Conservation (phyloP, 2,329 filamentous ascomycete species). For the Grosmannia penicillata region DNA sequence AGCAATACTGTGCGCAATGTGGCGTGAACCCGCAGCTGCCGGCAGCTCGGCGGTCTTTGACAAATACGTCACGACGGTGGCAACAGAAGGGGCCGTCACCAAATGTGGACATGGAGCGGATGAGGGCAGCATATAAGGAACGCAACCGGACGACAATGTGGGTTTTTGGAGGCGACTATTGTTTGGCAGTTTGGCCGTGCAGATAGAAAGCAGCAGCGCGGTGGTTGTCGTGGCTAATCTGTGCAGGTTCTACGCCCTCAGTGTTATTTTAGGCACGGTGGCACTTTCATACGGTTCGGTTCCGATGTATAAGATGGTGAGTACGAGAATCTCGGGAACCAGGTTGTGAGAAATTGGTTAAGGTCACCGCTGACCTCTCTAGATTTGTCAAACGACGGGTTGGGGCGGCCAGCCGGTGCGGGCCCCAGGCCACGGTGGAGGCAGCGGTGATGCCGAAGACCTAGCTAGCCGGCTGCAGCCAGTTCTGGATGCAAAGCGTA, state of each 20-base stretch:
- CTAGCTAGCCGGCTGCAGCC: slow-evolving; percentile 65
- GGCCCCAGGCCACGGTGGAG: slow-evolving; percentile 51
- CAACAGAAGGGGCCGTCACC: slow-evolving; percentile 17
- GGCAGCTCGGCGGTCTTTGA: not conserved
- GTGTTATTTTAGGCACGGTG: slow-evolving; percentile 64
- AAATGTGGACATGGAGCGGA: slow-evolving; percentile 54
- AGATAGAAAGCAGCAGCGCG: too few relatives aligned
- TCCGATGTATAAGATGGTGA: slow-evolving; percentile 75
- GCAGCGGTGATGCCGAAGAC: slow-evolving; percentile 39
- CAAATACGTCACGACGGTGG: not conserved
- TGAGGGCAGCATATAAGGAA: slow-evolving; percentile 47
- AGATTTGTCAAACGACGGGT: slow-evolving; percentile 75
- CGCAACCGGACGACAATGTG: slow-evolving; percentile 57
- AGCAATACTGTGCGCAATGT: slow-evolving; percentile 4
- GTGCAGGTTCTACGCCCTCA: slow-evolving; percentile 45
- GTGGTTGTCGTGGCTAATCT: not conserved
- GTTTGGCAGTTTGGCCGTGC: too few relatives aligned
- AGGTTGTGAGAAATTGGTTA: not conserved
- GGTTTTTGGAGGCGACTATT: too few relatives aligned
- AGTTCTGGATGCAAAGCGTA: slow-evolving; percentile 64
- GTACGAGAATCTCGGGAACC: slow-evolving; percentile 3
- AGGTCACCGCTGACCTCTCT: not conserved
- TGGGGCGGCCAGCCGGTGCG: slow-evolving; percentile 90
- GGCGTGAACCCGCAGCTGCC: not conserved
- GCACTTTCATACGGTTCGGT: slow-evolving; percentile 73